These are phyloP conservation scores for Leptographium lundbergii DNA, from an alignment of 2,329 filamentous ascomycete species.

Conservation along the genomic window DNA sequence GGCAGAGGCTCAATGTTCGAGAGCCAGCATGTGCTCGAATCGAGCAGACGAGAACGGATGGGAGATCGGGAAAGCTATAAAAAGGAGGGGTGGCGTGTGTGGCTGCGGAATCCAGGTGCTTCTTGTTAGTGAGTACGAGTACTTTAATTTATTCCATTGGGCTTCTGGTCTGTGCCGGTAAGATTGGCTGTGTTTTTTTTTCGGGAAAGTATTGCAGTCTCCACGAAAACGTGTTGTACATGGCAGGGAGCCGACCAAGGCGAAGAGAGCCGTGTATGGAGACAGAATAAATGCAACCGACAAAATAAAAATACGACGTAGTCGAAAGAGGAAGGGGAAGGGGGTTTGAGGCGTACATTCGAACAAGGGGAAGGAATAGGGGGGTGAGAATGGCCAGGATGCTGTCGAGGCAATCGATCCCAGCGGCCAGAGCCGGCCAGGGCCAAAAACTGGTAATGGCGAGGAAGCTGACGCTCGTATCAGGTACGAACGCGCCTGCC, in stretches of 20 bases:
- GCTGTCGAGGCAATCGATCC: too few relatives aligned
- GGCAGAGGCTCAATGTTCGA: neutral
- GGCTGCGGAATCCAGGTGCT: neutral
- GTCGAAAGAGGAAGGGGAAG: neutral
- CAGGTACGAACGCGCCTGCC: neutral
- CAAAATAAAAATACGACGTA: neutral
- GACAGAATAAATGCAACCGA: neutral
- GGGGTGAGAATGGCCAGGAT: too few relatives aligned
- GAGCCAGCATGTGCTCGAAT: neutral
- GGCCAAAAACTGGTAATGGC: neutral
- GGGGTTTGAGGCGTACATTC: neutral
- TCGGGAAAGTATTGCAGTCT: too few relatives aligned
- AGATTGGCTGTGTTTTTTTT: neutral
- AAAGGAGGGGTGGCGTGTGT: constrained; percentile 4
- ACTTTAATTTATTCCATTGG: neutral
- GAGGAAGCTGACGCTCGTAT: neutral
- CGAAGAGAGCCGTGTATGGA: too few relatives aligned
- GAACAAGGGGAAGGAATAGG: neutral
- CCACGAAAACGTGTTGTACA: neutral
- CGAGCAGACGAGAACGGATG: neutral
- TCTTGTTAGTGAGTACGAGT: neutral
- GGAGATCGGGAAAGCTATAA: neutral
- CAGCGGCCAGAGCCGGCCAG: too few relatives aligned
- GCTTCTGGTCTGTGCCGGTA: neutral
- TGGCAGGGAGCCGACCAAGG: neutral